phyloP scores from a whole-genome alignment of 495 filamentous ascomycete species.

The Daldinia concentrica region DNA sequence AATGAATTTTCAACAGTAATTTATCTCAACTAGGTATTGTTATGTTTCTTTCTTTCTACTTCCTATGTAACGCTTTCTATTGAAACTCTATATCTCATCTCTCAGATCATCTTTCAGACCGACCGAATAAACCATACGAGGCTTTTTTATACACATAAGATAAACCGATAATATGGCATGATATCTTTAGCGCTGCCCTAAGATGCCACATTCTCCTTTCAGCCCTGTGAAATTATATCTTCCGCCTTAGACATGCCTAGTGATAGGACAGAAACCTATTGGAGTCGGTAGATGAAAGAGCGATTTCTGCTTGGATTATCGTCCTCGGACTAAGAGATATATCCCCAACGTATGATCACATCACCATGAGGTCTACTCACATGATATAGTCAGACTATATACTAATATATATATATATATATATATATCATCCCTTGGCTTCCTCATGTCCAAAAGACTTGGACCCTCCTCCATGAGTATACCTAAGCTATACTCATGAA shows the following conservation, averaged over 20 bases:
- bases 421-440: not conserved
- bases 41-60: not conserved
- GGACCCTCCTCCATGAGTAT: not conserved
- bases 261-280: not conserved
- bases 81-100: not conserved
- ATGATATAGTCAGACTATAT: not conserved
- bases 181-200: not conserved
- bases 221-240: not conserved
- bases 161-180: not conserved
- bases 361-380: not conserved
- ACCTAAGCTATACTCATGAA: not conserved
- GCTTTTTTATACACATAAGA: not conserved
- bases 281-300: not conserved
- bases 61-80: not conserved
- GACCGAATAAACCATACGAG: not conserved
- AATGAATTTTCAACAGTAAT: constrained; percentile 2
- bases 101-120: not conserved
- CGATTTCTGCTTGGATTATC: not conserved
- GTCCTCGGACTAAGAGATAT: not conserved
- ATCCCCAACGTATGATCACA: not conserved
- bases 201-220: not conserved
- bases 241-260: not conserved
- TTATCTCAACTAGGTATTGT: not conserved
- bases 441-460: no score
- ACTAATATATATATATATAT: no score